Base-by-base conservation (phyloP, 202 grass and related monocot genomes). In the Schoenoplectus triqueter region DNA sequence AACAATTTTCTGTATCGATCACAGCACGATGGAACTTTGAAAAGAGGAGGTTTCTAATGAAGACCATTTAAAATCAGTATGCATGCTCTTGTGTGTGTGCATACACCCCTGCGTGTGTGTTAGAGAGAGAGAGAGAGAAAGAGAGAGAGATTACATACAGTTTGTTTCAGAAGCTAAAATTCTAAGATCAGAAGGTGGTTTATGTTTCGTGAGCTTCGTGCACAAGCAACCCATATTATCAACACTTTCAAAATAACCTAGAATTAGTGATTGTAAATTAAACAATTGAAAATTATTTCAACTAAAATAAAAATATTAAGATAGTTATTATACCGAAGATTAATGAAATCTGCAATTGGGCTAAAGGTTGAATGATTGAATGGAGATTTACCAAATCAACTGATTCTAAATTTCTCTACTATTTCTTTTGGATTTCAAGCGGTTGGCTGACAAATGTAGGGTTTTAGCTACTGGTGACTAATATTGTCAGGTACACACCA, bases 91-190 rank as follows among this genome's bases (percentile, higher is more conserved):
- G 31, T 31, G 31, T 31, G 31, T 31, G 31, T 31, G 31, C 31
- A 31, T 31, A 31, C 31, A 1, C 31, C 31, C 31, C 31, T 31
- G 31, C 31, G 31, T 31, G 31, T 2, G 69, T 50, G 44, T 50
- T 50, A 5, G 5, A 15, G 11, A 6, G 73, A 7, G 9, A 15
- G 21, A 51, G 20, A 40, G 72, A 15, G 21, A 51, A 10, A 40
- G 72, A 84, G 22, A 48, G 41, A 74, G 80, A 84, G 19, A 73
- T 77, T 77, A 56, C 88, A 87, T 86, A 97, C 94, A 97, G 0
- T 87, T 85, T n/a, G 94, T 94, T 55, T 94, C 90, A 15, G 79
- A 90, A 20, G 92, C 87, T 60, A 94, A 85, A 59, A 85, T 48
- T 47, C 56, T 74, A 63, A 87, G 84, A 91, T 94, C 89, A 62